phyloP scores from a whole-genome alignment of 2,329 filamentous ascomycete species.

The Fusarium transvaalense region DNA sequence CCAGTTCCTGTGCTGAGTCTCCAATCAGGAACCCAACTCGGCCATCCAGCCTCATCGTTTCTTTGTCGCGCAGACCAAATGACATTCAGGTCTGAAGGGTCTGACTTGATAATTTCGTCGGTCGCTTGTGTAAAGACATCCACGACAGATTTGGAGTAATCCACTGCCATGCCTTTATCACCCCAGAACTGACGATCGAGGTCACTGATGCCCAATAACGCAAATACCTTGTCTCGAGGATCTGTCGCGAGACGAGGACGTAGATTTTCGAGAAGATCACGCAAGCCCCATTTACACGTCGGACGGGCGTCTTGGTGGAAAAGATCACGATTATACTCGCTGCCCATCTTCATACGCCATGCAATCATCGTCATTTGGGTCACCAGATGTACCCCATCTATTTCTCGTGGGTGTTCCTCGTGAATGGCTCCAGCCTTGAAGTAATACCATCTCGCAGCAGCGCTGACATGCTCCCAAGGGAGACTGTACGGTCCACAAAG shows the following conservation, averaged over 20 bases:
- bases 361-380: conserved; percentile 26
- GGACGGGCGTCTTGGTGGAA: conserved; percentile 12
- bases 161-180: conserved; percentile 7
- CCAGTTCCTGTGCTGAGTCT: conserved; percentile 32
- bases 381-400: conserved; percentile 24
- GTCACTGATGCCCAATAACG: conserved; percentile 32
- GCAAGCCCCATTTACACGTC: conserved; percentile 29
- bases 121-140: conserved; percentile 30
- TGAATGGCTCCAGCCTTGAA: conserved; percentile 22
- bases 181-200: neutral
- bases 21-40: conserved; percentile 42
- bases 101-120: conserved; percentile 26
- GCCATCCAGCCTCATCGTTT: conserved; percentile 23
- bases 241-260: conserved; percentile 35
- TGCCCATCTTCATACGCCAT: conserved; percentile 24
- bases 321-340: conserved; percentile 15
- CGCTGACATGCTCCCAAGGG: conserved; percentile 27
- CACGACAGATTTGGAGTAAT: conserved; percentile 31
- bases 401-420: neutral
- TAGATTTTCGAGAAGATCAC: conserved; percentile 24
- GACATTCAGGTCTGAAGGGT: conserved; percentile 14
- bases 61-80: conserved; percentile 35
- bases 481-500: conserved; percentile 26
- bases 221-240: conserved; percentile 38
- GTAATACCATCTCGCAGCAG: conserved; percentile 35